Evolutionary conservation across 345 rosid species (phyloP).

Genomic region (Acer yangbiense): DNA sequence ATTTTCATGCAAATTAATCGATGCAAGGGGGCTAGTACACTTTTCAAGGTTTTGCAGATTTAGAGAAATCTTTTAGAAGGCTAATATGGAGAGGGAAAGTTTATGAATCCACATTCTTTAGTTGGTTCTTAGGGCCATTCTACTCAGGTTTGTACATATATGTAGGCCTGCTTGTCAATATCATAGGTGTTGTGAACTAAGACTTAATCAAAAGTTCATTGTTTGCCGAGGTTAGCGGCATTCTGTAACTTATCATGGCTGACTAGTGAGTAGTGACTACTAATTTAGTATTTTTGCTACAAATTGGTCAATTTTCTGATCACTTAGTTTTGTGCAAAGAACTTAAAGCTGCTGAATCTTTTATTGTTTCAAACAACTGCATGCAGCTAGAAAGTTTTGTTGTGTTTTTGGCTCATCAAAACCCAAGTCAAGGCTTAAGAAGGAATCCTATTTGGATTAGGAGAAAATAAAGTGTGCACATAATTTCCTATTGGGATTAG

Average conservation of each 20-base stretch:
- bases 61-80: not conserved
- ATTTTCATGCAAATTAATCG: no score
- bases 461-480: no score
- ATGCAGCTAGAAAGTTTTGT: not conserved
- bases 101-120: not conserved
- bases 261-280: no score
- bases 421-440: no score
- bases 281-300: not conserved
- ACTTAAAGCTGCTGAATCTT: not conserved
- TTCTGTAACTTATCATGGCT: not conserved
- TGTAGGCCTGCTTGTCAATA: not conserved
- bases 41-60: not conserved
- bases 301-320: not conserved
- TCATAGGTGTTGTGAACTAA: not conserved
- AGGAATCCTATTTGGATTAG: no score
- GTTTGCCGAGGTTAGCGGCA: not conserved
- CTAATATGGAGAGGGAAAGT: not conserved
- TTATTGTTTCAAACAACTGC: not conserved
- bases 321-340: constrained; percentile 6
- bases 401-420: no score
- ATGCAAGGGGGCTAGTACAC: not conserved
- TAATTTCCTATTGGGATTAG: no score
- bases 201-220: not conserved
- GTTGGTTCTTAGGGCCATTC: not conserved
- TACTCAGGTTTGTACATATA: not conserved